A percentile compares a stretch with the other conserved stretches of the same genome.
Evolutionary conservation across 2,329 filamentous ascomycete species (phyloP).

Genomic region (Ustulina deusta): DNA sequence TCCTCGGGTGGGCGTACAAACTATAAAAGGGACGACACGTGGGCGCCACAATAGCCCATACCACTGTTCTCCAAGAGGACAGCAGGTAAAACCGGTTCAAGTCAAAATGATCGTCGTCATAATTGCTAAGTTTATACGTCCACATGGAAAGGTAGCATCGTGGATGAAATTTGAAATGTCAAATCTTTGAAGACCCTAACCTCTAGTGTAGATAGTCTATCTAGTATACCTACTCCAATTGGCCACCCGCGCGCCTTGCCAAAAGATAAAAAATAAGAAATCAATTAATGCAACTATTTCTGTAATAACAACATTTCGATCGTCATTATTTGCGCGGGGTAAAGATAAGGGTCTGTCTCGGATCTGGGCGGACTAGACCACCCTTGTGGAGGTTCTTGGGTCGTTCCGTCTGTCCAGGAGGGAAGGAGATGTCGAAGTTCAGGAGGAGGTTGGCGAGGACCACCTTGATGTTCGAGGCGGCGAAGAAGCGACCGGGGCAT

Average conservation of each 20-base stretch:
- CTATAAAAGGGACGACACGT: too few species aligned
- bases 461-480: constrained; percentile 41
- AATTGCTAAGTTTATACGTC: too few species aligned
- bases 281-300: constrained; percentile 34
- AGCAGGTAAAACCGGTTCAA: too few species aligned
- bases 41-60: too few species aligned
- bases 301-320: constrained; percentile 22
- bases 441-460: constrained; percentile 38
- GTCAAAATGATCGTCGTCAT: too few species aligned
- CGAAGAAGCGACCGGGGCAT: constrained; percentile 41
- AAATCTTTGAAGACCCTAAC: constrained; percentile 36
- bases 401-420: constrained; percentile 38
- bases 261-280: too few species aligned
- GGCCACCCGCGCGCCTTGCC: constrained; percentile 19
- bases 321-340: constrained; percentile 34
- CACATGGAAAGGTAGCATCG: background rate
- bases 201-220: constrained; percentile 33
- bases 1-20: too few species aligned
- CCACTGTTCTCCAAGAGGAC: too few species aligned
- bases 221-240: constrained; percentile 25
- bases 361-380: constrained; percentile 39
- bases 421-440: constrained; percentile 39
- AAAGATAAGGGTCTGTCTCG: constrained; percentile 38
- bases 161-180: constrained; percentile 13
- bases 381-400: constrained; percentile 41